These are phyloP conservation scores for Sarocladium kiliense DNA, from an alignment of 2,329 filamentous ascomycete species.

Conservation along the genomic window DNA sequence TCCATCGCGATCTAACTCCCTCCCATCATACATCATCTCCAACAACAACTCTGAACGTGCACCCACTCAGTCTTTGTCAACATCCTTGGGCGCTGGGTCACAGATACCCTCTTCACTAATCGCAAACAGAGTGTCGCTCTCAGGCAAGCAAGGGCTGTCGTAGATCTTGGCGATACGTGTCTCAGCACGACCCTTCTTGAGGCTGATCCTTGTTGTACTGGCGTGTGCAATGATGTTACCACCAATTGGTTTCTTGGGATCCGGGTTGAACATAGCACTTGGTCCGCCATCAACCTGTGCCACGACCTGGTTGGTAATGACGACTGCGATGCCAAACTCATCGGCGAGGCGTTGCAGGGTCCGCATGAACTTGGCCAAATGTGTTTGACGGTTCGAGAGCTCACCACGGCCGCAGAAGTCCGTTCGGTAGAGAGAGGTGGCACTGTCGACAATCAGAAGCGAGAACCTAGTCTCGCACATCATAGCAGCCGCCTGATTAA, in stretches of 20 bases:
- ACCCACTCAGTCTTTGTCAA: slow-evolving; percentile 72
- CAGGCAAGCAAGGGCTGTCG: slow-evolving; percentile 92
- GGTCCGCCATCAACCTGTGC: slow-evolving; percentile 96
- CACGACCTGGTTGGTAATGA: slow-evolving; percentile 98
- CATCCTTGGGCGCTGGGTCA: slow-evolving; percentile 90
- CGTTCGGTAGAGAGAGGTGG: slow-evolving; percentile 90
- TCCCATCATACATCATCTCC: slow-evolving; percentile 15
- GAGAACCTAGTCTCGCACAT: slow-evolving; percentile 99
- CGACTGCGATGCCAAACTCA: slow-evolving; percentile 92
- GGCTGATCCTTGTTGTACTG: slow-evolving; percentile 85
- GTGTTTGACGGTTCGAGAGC: slow-evolving; percentile 86
- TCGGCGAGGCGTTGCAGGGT: slow-evolving; percentile 73
- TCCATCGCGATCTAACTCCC: slow-evolving; percentile 15
- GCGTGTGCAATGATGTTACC: slow-evolving; percentile 99
- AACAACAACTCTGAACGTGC: not conserved
- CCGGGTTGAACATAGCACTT: slow-evolving; percentile 97
- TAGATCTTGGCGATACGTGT: slow-evolving; percentile 99
- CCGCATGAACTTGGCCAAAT: slow-evolving; percentile 84
- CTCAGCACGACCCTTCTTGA: slow-evolving; percentile 94
- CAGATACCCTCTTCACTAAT: slow-evolving; percentile 97
- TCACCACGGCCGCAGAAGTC: slow-evolving; percentile 97
- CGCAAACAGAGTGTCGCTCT: slow-evolving; percentile 94
- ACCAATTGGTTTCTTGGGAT: slow-evolving; percentile 98
- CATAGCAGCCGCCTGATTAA: slow-evolving; percentile 95
- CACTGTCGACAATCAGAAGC: slow-evolving; percentile 90